These are phyloP conservation scores for Cyclostephanos invisitatus DNA, from an alignment of 108 stramenopile genomes.

Conservation along the genomic window DNA sequence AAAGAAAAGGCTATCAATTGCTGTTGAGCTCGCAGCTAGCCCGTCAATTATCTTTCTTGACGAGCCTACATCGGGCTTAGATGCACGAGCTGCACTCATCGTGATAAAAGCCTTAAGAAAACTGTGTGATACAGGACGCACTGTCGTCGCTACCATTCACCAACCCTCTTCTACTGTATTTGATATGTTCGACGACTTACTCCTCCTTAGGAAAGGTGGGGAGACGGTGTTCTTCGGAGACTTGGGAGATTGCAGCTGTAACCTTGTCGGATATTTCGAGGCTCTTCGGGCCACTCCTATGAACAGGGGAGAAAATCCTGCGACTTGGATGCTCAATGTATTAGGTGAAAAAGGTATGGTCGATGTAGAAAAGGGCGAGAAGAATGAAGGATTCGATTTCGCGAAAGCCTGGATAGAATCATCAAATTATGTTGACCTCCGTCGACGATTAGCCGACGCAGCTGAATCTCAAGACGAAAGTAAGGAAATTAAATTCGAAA, in stretches of 20 bases:
- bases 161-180: slow-evolving; percentile 64
- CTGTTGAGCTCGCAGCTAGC: slow-evolving; percentile 76
- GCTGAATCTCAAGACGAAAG: slow-evolving; percentile 17
- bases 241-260: slow-evolving; percentile 44
- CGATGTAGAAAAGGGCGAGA: slow-evolving; percentile 30
- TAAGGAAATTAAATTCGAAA: slow-evolving; percentile 26
- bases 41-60: slow-evolving; percentile 63
- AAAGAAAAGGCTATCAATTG: slow-evolving; percentile 75
- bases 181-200: slow-evolving; percentile 54
- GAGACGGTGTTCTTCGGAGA: slow-evolving; percentile 65
- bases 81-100: slow-evolving; percentile 65
- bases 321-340: slow-evolving; percentile 85
- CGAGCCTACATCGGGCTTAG: slow-evolving; percentile 68
- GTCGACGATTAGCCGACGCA: slow-evolving; percentile 15
- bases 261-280: slow-evolving; percentile 60
- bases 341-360: slow-evolving; percentile 28
- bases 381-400: slow-evolving; percentile 28
- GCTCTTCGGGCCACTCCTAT: slow-evolving; percentile 31
- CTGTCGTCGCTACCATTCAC: slow-evolving; percentile 70
- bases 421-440: slow-evolving; percentile 23
- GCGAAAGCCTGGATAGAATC: slow-evolving; percentile 31
- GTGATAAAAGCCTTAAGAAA: slow-evolving; percentile 55
- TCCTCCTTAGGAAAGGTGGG: slow-evolving; percentile 64
- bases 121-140: slow-evolving; percentile 56
- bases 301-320: slow-evolving; percentile 67